Evolutionary conservation across 2,329 filamentous ascomycete genomes (phyloP), one percentile per base, ranked within the genome.

Genomic region (Colletotrichum nymphaeae): DNA sequence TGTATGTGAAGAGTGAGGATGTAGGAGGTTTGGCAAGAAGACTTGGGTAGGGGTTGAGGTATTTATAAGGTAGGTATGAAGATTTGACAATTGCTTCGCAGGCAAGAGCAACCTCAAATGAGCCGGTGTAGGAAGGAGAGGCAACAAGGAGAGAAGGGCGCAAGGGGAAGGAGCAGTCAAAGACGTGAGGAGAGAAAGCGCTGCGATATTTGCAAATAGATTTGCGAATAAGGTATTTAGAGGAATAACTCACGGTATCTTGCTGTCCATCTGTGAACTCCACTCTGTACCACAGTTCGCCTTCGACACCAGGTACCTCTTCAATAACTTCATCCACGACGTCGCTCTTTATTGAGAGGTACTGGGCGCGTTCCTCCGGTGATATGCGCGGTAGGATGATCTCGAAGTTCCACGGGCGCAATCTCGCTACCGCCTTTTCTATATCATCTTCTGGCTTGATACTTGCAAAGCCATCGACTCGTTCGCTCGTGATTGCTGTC

Each of bases 211-310:
- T 24, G 14, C 22, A 55, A 26, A 60, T 19, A 28, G 8, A 9
- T 30, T 30, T 30, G 8, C 30, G 30, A 30, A 30, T 30, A 30
- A 9, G 30, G 30, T 9, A 30, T 1, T 1, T 28, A 28, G 19
- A 72, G 49, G 22, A 11, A 63, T 26, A 32, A 84, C 86, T 82
- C 81, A 88, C 87, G 76, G 82, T 72, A 67, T 86, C 82, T 74
- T 83, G 76, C 63, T 83, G 81, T 28, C 86, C 87, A 75, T 88
- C 86, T 35, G 83, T 83, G 60, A 87, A 88, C 72, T 87, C 85
- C 12, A 86, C 80, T 5, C 76, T 78, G 56, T 84, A 86, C 26
- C 78, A 78, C 1, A 76, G 26, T 11, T 81, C 76, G 9, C 74
- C 71, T 16, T 78, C 77, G 1, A 76, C 76, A 1, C 76, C 73